Base-by-base conservation (phyloP, 2,329 filamentous ascomycete genomes). In the Aureobasidium sp. region DNA sequence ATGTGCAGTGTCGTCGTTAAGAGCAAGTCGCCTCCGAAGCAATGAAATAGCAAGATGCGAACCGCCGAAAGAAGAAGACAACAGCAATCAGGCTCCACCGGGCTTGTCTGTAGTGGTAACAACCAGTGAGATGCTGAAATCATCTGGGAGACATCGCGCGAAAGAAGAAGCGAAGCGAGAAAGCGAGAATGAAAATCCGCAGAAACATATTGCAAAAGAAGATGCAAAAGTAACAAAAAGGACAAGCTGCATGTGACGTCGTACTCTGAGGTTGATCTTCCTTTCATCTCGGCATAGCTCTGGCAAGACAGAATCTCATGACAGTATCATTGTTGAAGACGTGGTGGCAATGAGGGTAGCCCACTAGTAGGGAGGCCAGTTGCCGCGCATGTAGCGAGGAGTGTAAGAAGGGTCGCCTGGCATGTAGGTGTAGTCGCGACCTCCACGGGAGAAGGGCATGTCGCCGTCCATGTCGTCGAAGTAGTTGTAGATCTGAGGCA, bases 211-310 rank as follows among this genome's bases (percentile, higher is more conserved):
- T 39, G 32, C 26, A 32, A 15, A 48, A 56, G 6, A 46, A 46
- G 17, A 44, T 39, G 37, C 36, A 43, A 43, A 20, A 55, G 50
- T 20, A 34, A 52, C 37, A 44, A 41, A 29, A 29, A 57, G n/a
- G 29, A 24, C 34, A 46, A 13, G 39, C 27, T 24, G 39, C 17
- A 24, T 43, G 27, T 5, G 44, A 34, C 37, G 46, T 29, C 34
- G 29, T 29, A 34, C 47, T 48, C 6, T 24, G 53, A 43, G 26
- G 37, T 9, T 57, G 27, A 17, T 46, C 36, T 46, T 27, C 27
- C 34, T 32, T 44, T 59, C 55, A 32, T 59, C 12, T 59, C 43
- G 20, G 55, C 55, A 13, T 47, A 47, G n/a, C 27, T 57, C 53
- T 57, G 26, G 15, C 39, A 57, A 46, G 9, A 34, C 48, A 20